Evolutionary conservation across 129 eudicot genomes (phyloP).

Genomic region (sunflower (Helianthus annuus)): HanXRQr2.0-SUNRISE NC_035443.2:7332605-7333104

Average conservation of each 20-base stretch:
- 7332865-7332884: constrained; percentile 10
- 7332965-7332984: constrained; percentile 71
- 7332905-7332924: constrained; percentile 51
- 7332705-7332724: constrained; percentile 12
- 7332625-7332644: neutral
- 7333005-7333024: constrained; percentile 77
- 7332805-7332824: constrained; percentile 8
- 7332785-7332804: neutral
- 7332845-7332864: constrained; percentile 10
- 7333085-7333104: constrained; percentile 72
- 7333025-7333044: constrained; percentile 65
- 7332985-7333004: constrained; percentile 68
- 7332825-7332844: constrained; percentile 5
- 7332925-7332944: constrained; percentile 67
- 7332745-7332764: constrained; percentile 14
- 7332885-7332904: constrained; percentile 57
- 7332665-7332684: neutral
- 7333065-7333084: constrained; percentile 33
- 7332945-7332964: constrained; percentile 77
- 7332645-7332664: neutral
- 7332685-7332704: constrained; percentile 15
- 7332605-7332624: neutral
- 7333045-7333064: constrained; percentile 86
- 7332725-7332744: neutral
- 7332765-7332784: constrained; percentile 6